Conservation (phyloP, 192 early-diverging fungal genomes). For the Ambispora gerdemannii region DNA sequence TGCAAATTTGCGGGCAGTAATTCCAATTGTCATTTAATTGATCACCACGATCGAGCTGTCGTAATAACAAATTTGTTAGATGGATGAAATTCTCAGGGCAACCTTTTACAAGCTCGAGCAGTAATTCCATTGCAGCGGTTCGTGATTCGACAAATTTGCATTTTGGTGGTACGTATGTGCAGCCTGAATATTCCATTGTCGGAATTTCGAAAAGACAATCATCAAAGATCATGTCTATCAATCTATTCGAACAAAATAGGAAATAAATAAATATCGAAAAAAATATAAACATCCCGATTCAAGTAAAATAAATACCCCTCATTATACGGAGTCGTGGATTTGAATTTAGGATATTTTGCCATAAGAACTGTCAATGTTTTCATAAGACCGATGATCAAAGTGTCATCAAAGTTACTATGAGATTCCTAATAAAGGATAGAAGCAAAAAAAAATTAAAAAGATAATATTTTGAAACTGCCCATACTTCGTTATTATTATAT, state of each 20-base stretch:
- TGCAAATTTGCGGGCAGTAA: constrained; percentile 42
- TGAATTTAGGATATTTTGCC: constrained; percentile 30
- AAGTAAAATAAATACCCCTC: constrained; percentile 17
- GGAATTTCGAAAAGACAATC: constrained; percentile 43
- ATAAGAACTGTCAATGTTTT: constrained; percentile 40
- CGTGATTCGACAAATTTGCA: constrained; percentile 42
- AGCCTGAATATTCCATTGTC: constrained; percentile 3
- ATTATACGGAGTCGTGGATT: constrained; percentile 9
- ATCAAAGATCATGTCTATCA: constrained; percentile 37
- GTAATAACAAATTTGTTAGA: constrained; percentile 36
- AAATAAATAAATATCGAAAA: not conserved
- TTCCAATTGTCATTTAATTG: constrained; percentile 44
- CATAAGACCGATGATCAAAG: constrained; percentile 42
- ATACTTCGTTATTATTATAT: not conserved
- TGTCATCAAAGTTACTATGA: constrained; percentile 38
- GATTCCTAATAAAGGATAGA: constrained; percentile 30
- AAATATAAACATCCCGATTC: too few relatives aligned
- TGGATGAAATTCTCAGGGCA: constrained; percentile 33
- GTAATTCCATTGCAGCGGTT: constrained; percentile 38
- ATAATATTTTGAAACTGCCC: not conserved
- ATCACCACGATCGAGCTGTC: constrained; percentile 41
- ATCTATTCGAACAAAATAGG: not conserved
- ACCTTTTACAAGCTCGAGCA: constrained; percentile 34
- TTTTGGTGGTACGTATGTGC: constrained; percentile 31
- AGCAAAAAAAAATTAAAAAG: not conserved